These are phyloP conservation scores for Zygosaccharomyces lentus DNA, from an alignment of 805 yeast species.

Conservation along the genomic window DNA sequence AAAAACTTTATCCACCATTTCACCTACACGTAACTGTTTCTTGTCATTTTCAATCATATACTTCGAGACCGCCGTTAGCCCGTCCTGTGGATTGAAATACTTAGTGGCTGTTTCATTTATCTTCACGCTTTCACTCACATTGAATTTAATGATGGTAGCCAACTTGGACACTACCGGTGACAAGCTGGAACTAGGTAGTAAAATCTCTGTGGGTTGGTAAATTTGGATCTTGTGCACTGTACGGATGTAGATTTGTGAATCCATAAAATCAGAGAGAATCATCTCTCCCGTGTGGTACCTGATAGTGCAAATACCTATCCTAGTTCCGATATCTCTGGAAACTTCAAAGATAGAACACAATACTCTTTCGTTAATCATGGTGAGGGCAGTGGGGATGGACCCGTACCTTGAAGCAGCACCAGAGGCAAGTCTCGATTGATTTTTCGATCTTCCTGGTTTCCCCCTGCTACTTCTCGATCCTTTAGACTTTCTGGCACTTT, in stretches of 20 bases:
- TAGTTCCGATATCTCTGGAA: conserved; percentile 24
- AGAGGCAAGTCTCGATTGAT: conserved; percentile 1
- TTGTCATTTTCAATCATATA: conserved; percentile 14
- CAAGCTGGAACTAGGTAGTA: conserved; percentile 33
- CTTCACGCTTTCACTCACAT: conserved; percentile 25
- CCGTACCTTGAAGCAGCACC: background rate
- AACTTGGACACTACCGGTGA: conserved; percentile 33
- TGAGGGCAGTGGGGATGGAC: background rate
- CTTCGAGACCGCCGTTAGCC: conserved; percentile 24
- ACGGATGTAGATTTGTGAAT: conserved; percentile 45
- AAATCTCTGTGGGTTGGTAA: conserved; percentile 35
- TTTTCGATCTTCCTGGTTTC: background rate
- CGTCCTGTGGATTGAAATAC: conserved; percentile 28
- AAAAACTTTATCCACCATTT: conserved; percentile 29
- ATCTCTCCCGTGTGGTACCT: conserved; percentile 39
- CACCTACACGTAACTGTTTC: conserved; percentile 11
- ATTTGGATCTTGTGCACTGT: conserved; percentile 41
- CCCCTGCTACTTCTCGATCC: background rate
- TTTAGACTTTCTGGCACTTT: background rate
- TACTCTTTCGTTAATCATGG: conserved; percentile 13
- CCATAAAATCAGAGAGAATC: conserved; percentile 37
- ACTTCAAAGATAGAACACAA: conserved; percentile 31
- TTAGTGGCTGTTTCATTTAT: conserved; percentile 27
- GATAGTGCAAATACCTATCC: conserved; percentile 41
- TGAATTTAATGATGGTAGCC: conserved; percentile 36